Evolutionary conservation across 768 basidiomycete genomes (phyloP), one percentile per base, ranked within the genome.

Genomic region (Lactarius vividus): DNA sequence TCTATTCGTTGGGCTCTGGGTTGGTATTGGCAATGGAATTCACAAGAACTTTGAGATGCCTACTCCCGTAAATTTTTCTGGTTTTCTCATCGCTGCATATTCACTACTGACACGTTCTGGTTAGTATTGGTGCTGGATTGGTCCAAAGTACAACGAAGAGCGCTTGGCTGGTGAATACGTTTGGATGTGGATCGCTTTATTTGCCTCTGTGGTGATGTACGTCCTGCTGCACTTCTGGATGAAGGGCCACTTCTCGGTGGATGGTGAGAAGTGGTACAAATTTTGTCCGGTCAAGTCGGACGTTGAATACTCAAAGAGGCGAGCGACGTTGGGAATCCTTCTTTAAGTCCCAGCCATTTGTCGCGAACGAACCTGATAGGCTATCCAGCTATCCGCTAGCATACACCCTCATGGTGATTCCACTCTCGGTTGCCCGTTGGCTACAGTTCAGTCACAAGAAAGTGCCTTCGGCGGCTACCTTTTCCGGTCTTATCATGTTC

Each of bases 91-190:
- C 37, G 42, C 35, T 58, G 15, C 44, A 57, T n/a, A 23, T 28
- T 23, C 23, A 26, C 11, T 16, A 5, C 26, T n/a, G 54, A 35
- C 26, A 73, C 35, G 39, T 4, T 29, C n/a, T 1, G 23, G 2
- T 11, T 33, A 68, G 58, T 78, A 77, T 62, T 80, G 81, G 81
- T 83, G 81, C 68, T 81, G 80, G 80, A 77, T 83, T 59, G 72
- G 76, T 37, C 53, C 72, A 3, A 52, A 72, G 10, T 77, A 73
- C 69, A 28, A 70, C 1, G 65, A 65, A 3, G 73, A 76, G 61
- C 74, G 76, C 20, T 72, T 81, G 20, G 75, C 66, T 52, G 79
- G 78, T 1, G 80, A 81, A 70, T 82, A 82, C 63, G 29, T 80
- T n/a, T 82, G 82, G 82, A 15, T 81, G 53, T 81, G 81, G 81